Evolutionary conservation across 352 stramenopile species (phyloP).

Genomic region (Phytophthora cajani): DNA sequence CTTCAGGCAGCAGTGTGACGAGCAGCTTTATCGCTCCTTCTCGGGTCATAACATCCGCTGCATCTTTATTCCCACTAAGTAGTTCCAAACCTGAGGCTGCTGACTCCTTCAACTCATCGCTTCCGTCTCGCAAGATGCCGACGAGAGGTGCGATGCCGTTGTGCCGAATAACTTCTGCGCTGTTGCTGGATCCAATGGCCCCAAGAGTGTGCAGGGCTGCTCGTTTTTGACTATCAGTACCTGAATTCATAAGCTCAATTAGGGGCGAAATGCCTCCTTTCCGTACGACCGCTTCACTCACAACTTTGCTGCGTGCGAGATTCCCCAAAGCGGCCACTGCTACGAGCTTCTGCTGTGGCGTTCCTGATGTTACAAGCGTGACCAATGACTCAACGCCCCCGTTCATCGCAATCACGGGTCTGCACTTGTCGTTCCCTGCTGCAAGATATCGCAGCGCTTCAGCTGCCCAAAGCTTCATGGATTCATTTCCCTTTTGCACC

Average conservation of each 20-base stretch:
- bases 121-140: not conserved
- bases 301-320: not conserved
- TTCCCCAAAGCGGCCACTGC: not conserved
- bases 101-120: not conserved
- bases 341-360: not conserved
- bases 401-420: not conserved
- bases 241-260: not conserved
- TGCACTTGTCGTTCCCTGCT: not conserved
- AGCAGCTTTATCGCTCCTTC: not conserved
- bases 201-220: not conserved
- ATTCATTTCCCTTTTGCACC: not conserved
- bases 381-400: not conserved
- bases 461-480: not conserved
- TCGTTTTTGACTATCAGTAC: not conserved
- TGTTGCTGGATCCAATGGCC: not conserved
- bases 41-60: not conserved
- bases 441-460: not conserved
- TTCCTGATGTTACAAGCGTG: not conserved
- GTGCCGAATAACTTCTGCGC: not conserved
- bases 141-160: not conserved
- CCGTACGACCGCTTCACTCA: not conserved
- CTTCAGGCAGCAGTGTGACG: not conserved
- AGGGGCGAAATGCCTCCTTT: not conserved
- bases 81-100: not conserved
- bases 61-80: not conserved